Evolutionary conservation across 257 asterid genomes (phyloP).

Genomic region (Cinchona pubescens): DNA sequence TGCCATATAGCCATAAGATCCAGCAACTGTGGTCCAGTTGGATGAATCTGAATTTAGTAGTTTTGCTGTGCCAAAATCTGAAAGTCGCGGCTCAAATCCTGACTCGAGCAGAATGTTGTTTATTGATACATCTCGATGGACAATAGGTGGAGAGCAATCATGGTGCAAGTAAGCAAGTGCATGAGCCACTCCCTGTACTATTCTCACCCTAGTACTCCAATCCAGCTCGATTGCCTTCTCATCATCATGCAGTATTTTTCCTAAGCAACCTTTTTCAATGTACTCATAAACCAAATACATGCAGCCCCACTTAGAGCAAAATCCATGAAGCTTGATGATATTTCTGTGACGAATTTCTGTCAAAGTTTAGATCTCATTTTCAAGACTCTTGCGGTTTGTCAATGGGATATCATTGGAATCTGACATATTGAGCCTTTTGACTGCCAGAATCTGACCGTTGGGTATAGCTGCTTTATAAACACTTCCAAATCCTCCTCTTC

Average conservation of each 20-base stretch:
- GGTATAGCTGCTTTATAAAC: conserved; percentile 67
- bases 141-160: conserved; percentile 81
- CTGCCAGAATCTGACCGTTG: conserved; percentile 64
- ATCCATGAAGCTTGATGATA: conserved; percentile 82
- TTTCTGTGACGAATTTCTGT: conserved; percentile 89
- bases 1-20: conserved; percentile 98
- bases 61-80: conserved; percentile 94
- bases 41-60: conserved; percentile 59
- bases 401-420: conserved; percentile 57
- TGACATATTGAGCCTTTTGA: conserved; percentile 62
- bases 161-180: conserved; percentile 96
- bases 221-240: conserved; percentile 47
- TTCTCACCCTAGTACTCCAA: conserved; percentile 66
- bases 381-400: conserved; percentile 49
- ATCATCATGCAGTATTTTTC: conserved; percentile 44
- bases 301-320: conserved; percentile 61
- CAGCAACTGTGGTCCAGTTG: conserved; percentile 75
- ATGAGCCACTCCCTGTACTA: conserved; percentile 79
- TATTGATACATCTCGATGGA: conserved; percentile 76
- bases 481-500: conserved; percentile 84
- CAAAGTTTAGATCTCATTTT: conserved; percentile 75
- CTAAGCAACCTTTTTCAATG: conserved; percentile 74
- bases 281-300: conserved; percentile 92
- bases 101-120: conserved; percentile 73
- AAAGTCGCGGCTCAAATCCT: conserved; percentile 65